Evolutionary conservation across 192 early-diverging fungal species (phyloP), one percentile per base, ranked within the genome.

Genomic region (Spizellomyces punctatus): DNA sequence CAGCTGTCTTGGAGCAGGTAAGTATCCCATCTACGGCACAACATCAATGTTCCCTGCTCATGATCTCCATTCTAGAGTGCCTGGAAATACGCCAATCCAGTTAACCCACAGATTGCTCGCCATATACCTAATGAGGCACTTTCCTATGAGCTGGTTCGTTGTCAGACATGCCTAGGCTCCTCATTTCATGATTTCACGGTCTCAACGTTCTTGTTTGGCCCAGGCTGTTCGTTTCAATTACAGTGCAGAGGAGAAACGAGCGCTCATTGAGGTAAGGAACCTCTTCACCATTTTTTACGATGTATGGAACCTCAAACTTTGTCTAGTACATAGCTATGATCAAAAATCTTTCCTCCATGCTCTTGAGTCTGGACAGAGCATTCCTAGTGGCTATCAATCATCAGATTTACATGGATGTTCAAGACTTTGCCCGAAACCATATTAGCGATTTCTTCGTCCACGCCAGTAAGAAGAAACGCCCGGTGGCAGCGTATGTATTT

Each of bases 211-310:
- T 10, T 36, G 27, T 36, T 36, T 36, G 27, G 0, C 27, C 43
- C 43, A 80, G 82, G 84, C 74, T 1, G 75, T 86, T 42, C 64
- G 73, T 45, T 83, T 71, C 63, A 87, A 87, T 64, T 84, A 83
- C 69, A 67, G 59, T 19, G 46, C 16, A 9, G 73, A 80, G 44
- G 85, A 86, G 43, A 81, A 80, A 61, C 36, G 48, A 16, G 75
- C 74, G 12, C 59, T 87, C 10, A 74, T 86, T 47, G 77, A 85
- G 74, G 82, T 81, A 60, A 45, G 19, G 17, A 36, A 36, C 27
- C 27, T 3, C 27, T 2, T 12, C 44, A 46, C 43, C 43, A 45
- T 54, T 54, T 19, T 16, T 16, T 19, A 54, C 17, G 1, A 54
- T 19, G 17, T 3, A 36, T 36, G 27, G 27, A 0, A 36, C 27